These are phyloP conservation scores for Porodaedalea pini DNA, from an alignment of 1,284 basidiomycete genomes.

Conservation along the genomic window DNA sequence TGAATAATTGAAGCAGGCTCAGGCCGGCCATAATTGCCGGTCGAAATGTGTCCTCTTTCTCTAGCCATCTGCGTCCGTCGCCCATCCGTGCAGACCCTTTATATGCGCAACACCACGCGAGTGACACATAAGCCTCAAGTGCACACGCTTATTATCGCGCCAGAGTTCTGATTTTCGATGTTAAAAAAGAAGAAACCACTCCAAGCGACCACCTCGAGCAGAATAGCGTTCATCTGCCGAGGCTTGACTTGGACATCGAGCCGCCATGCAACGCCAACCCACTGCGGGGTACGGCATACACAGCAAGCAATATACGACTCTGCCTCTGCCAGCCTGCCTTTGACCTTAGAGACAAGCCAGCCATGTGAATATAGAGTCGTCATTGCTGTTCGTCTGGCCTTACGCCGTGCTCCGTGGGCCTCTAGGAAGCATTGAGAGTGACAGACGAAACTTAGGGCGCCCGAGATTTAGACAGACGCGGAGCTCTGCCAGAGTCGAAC, in stretches of 20 bases:
- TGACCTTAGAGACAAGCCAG: constrained; percentile 29
- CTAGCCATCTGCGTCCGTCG: constrained; percentile 18
- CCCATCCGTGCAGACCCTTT: constrained; percentile 32
- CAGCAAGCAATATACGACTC: constrained; percentile 33
- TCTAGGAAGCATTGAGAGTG: constrained; percentile 38
- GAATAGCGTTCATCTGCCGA: constrained; percentile 25
- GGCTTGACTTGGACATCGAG: constrained; percentile 32
- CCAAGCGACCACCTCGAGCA: constrained; percentile 39
- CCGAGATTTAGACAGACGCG: constrained; percentile 21
- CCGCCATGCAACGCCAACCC: constrained; percentile 19
- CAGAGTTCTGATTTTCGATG: constrained; percentile 28
- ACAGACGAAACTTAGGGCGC: constrained; percentile 33
- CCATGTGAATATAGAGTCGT: constrained; percentile 31
- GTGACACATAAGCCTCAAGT: constrained; percentile 31
- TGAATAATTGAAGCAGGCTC: too few species aligned
- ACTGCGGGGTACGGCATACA: constrained; percentile 9
- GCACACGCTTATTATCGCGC: constrained; percentile 33
- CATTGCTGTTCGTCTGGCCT: constrained; percentile 43
- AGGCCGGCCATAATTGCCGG: constrained; percentile 25
- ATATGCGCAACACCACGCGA: constrained; percentile 43
- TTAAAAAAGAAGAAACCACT: constrained; percentile 35
- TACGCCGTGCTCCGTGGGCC: constrained; percentile 40
- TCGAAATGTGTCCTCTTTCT: constrained; percentile 35
- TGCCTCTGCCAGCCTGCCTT: constrained; percentile 40
- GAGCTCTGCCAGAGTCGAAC: constrained; percentile 38